A percentile compares a stretch with the other conserved stretches of the same genome.
These are phyloP conservation scores for Verticillium nonalfalfae DNA, from an alignment of 2,329 filamentous ascomycete species.

Conservation along the genomic window DNA sequence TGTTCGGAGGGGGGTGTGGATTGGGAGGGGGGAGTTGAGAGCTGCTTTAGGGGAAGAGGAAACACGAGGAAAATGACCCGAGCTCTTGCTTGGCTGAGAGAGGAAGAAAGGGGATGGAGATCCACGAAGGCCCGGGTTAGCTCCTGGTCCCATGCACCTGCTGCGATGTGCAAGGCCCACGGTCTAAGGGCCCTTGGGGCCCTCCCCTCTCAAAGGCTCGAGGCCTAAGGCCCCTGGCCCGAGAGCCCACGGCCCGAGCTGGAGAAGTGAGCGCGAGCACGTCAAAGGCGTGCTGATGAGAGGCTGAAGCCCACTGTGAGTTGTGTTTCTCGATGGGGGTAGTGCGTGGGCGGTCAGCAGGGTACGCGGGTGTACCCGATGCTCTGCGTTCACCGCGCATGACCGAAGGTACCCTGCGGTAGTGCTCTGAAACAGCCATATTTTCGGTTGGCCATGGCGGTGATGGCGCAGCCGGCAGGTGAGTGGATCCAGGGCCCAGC, in stretches of 20 bases:
- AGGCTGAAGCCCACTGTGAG: background rate
- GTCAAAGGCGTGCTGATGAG: background rate
- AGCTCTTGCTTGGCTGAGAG: background rate
- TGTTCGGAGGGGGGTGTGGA: background rate
- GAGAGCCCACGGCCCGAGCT: background rate
- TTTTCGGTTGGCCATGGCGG: background rate
- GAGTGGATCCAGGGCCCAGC: background rate
- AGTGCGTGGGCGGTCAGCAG: background rate
- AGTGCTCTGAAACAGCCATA: background rate
- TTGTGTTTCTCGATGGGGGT: background rate
- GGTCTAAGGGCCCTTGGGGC: background rate
- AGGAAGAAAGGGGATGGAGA: background rate
- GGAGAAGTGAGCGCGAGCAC: background rate
- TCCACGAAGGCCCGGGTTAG: background rate
- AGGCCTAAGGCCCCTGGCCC: no score
- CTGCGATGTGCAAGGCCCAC: background rate
- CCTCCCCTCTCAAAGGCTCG: no score
- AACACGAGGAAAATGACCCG: background rate
- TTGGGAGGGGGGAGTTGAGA: background rate
- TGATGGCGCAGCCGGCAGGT: background rate
- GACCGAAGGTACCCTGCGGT: background rate
- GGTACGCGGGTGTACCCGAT: background rate
- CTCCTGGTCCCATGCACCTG: background rate
- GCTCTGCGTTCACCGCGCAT: background rate
- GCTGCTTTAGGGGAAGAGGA: background rate